These are phyloP conservation scores for Cercospora beticola DNA, from an alignment of 2,329 filamentous ascomycete genomes.

Conservation along the genomic window DNA sequence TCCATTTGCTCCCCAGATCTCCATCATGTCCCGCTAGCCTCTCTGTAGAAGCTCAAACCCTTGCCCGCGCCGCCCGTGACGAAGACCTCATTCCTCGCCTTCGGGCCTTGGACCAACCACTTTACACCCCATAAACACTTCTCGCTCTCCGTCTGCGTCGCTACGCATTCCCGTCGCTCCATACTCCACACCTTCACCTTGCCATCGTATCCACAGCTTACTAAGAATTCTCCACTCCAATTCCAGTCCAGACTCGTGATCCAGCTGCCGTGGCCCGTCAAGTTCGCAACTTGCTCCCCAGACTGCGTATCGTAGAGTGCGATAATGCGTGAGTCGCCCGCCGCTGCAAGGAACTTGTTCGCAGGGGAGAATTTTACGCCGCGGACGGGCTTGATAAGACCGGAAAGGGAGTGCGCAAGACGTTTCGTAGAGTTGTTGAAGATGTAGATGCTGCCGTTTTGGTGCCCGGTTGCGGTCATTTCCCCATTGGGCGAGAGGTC, in stretches of 20 bases:
- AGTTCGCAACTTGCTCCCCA: slow-evolving; percentile 86
- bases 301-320: slow-evolving; percentile 89
- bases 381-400: slow-evolving; percentile 82
- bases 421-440: slow-evolving; percentile 90
- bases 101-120: slow-evolving; percentile 70
- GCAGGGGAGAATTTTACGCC: slow-evolving; percentile 84
- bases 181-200: slow-evolving; percentile 97
- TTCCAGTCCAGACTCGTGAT: slow-evolving; percentile 91
- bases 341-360: slow-evolving; percentile 80
- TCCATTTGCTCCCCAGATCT: background rate
- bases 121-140: slow-evolving; percentile 76
- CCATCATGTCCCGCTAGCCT: slow-evolving; percentile 67
- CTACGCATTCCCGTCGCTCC: slow-evolving; percentile 78
- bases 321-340: slow-evolving; percentile 84
- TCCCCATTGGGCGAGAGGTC: slow-evolving; percentile 77
- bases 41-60: slow-evolving; percentile 78
- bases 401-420: slow-evolving; percentile 83
- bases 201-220: slow-evolving; percentile 82
- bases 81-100: slow-evolving; percentile 65
- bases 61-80: slow-evolving; percentile 74
- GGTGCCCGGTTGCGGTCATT: slow-evolving; percentile 87
- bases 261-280: slow-evolving; percentile 80
- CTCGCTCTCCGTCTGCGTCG: slow-evolving; percentile 89
- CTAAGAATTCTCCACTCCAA: slow-evolving; percentile 83
- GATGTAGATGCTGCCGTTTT: slow-evolving; percentile 87